These are phyloP conservation scores for Magnusiomyces clavatus DNA, from an alignment of 1,139 yeast species.

Conservation along the genomic window DNA sequence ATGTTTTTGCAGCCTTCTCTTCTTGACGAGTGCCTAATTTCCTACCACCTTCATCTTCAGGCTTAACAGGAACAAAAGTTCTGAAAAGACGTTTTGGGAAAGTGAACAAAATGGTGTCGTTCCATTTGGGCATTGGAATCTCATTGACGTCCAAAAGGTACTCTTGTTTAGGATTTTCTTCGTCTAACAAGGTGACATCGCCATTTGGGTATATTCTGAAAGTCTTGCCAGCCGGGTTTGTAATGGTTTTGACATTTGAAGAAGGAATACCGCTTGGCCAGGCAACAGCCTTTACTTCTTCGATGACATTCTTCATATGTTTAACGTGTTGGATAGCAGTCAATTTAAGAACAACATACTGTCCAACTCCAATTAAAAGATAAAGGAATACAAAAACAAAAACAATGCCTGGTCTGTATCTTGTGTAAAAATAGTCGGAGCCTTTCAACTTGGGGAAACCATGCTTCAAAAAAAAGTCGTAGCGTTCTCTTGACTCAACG, in stretches of 20 bases:
- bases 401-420: slow-evolving; percentile 45
- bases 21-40: neutral
- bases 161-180: slow-evolving; percentile 33
- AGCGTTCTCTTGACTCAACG: slow-evolving; percentile 52
- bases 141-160: slow-evolving; percentile 32
- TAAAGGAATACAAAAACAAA: slow-evolving; percentile 46
- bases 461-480: slow-evolving; percentile 72
- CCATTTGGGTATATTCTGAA: slow-evolving; percentile 66
- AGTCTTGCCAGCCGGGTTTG: slow-evolving; percentile 41
- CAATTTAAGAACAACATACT: slow-evolving; percentile 43
- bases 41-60: slow-evolving; percentile 7
- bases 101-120: slow-evolving; percentile 48
- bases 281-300: slow-evolving; percentile 38
- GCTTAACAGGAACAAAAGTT: slow-evolving; percentile 10
- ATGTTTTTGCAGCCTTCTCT: neutral
- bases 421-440: slow-evolving; percentile 31
- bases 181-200: slow-evolving; percentile 53
- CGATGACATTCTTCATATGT: slow-evolving; percentile 39
- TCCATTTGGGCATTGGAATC: slow-evolving; percentile 40
- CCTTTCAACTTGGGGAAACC: slow-evolving; percentile 83
- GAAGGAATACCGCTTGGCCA: slow-evolving; percentile 36
- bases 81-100: slow-evolving; percentile 32
- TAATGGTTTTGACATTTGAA: slow-evolving; percentile 30
- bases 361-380: slow-evolving; percentile 47
- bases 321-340: slow-evolving; percentile 54